Evolutionary conservation across 2,329 filamentous ascomycete genomes (phyloP).

Genomic region (Cercospora zeae-maydis): DNA sequence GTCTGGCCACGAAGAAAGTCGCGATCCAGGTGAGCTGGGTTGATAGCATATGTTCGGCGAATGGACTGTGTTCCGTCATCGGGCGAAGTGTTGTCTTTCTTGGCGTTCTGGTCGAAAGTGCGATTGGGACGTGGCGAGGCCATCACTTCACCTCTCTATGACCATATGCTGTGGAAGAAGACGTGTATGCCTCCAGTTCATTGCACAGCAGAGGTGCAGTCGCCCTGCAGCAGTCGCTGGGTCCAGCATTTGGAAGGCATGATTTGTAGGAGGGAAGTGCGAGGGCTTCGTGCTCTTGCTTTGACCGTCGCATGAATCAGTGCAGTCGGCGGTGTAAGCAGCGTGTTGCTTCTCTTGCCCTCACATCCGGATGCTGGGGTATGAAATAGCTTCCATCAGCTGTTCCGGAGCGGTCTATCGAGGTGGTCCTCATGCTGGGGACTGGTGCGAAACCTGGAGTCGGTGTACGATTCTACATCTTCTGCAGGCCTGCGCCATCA

Average conservation of each 20-base stretch:
- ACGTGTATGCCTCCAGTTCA: background rate
- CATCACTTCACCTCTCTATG: background rate
- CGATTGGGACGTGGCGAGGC: background rate
- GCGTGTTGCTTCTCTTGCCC: background rate
- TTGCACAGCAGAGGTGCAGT: background rate
- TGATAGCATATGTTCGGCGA: background rate
- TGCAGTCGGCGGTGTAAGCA: background rate
- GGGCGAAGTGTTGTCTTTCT: background rate
- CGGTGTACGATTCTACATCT: background rate
- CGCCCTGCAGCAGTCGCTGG: background rate
- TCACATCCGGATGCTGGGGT: background rate
- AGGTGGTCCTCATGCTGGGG: background rate
- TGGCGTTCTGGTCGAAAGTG: background rate
- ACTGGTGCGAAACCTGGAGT: background rate
- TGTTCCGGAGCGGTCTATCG: background rate
- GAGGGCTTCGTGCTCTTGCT: background rate
- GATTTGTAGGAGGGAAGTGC: background rate
- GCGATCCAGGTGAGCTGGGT: background rate
- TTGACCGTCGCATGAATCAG: background rate
- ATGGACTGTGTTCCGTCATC: background rate
- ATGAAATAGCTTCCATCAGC: no score
- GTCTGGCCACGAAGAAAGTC: constrained; percentile 37
- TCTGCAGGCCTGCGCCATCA: background rate
- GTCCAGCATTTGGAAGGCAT: background rate
- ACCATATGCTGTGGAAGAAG: background rate